phyloP scores from a whole-genome alignment of 805 yeast genomes.

The Yamadazyma tumulicola region DNA sequence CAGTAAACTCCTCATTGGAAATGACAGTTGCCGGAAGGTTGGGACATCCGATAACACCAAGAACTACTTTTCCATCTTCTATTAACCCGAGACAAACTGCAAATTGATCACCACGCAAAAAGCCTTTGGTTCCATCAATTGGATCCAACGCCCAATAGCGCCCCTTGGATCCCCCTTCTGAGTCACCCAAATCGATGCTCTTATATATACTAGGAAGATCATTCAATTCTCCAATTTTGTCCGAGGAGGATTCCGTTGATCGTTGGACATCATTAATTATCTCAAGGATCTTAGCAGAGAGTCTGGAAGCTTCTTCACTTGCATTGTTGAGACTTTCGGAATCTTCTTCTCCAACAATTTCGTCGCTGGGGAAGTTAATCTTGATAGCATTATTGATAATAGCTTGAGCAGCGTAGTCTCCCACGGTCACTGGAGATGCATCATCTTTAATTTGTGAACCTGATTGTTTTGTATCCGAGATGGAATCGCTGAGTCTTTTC shows the following conservation, averaged over 20 bases:
- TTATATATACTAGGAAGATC: slow-evolving; percentile 50
- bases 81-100: slow-evolving; percentile 93
- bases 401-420: slow-evolving; percentile 96
- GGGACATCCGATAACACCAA: slow-evolving; percentile 97
- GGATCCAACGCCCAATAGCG: slow-evolving; percentile 98
- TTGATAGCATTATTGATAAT: slow-evolving; percentile 80
- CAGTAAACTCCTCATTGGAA: slow-evolving; percentile 32
- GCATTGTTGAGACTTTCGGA: slow-evolving; percentile 55
- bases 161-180: slow-evolving; percentile 72
- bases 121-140: slow-evolving; percentile 96
- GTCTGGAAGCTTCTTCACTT: slow-evolving; percentile 38
- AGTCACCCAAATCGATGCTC: slow-evolving; percentile 76
- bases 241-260: slow-evolving; percentile 30
- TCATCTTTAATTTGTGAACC: slow-evolving; percentile 76
- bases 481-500: slow-evolving; percentile 55
- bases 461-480: slow-evolving; percentile 44
- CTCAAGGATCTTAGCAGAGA: slow-evolving; percentile 54
- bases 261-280: slow-evolving; percentile 55
- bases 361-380: slow-evolving; percentile 77
- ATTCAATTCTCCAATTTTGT: slow-evolving; percentile 39
- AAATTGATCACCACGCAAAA: slow-evolving; percentile 91
- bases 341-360: slow-evolving; percentile 93
- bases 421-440: slow-evolving; percentile 92
- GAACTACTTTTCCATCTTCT: slow-evolving; percentile 76
- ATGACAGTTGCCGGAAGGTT: slow-evolving; percentile 60